Conservation (phyloP, 2,329 filamentous ascomycete species). For the Clarireedia monteithiana region DNA sequence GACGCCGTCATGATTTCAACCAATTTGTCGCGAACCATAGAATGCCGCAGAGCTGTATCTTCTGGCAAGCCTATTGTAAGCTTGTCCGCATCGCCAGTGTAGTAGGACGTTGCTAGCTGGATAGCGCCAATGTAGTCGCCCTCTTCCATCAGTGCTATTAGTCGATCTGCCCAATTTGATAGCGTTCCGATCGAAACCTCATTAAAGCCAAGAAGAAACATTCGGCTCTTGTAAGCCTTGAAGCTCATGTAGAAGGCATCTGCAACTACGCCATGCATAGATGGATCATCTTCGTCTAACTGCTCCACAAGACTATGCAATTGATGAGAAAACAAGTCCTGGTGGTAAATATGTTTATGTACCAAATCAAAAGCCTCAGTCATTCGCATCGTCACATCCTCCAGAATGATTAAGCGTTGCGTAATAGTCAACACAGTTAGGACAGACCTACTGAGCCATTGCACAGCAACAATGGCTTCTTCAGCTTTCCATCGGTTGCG, state of each 20-base stretch:
- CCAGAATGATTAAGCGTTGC: conserved; percentile 84
- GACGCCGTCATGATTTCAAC: conserved; percentile 92
- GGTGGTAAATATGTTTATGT: conserved; percentile 86
- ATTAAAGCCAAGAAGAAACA: conserved; percentile 91
- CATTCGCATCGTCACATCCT: conserved; percentile 81
- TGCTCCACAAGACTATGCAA: conserved; percentile 80
- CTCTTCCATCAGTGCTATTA: conserved; percentile 90
- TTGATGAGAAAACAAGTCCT: conserved; percentile 83
- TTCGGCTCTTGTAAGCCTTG: conserved; percentile 84
- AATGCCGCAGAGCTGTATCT: conserved; percentile 65
- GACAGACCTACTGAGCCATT: conserved; percentile 94
- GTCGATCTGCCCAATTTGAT: conserved; percentile 93
- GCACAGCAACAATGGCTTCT: conserved; percentile 90
- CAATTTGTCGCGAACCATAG: conserved; percentile 79
- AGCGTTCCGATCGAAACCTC: conserved; percentile 85
- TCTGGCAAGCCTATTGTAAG: conserved; percentile 90
- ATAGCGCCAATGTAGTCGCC: conserved; percentile 96
- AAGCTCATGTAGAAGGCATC: conserved; percentile 99
- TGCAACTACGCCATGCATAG: conserved; percentile 91
- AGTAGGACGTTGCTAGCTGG: conserved; percentile 83
- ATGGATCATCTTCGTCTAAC: conserved; percentile 75
- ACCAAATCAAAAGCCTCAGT: conserved; percentile 92
- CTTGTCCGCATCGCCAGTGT: conserved; percentile 84
- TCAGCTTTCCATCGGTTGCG: conserved; percentile 88
- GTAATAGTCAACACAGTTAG: conserved; percentile 88